These are phyloP conservation scores for Stephanodiscus triporus DNA, from an alignment of 108 stramenopile species.

Conservation along the genomic window DNA sequence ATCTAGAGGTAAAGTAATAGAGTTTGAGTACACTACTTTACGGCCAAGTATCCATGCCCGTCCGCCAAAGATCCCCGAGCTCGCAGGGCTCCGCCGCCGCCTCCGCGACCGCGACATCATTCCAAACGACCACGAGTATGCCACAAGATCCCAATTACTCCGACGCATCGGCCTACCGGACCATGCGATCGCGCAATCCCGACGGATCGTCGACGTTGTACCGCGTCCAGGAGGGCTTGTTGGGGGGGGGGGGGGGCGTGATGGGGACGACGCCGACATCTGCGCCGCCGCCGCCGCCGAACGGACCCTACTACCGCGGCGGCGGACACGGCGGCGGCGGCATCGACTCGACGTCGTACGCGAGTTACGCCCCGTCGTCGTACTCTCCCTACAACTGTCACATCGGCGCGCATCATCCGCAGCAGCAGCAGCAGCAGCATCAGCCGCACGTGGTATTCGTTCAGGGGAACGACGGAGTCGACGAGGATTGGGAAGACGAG, in stretches of 20 bases:
- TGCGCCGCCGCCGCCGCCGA: not conserved
- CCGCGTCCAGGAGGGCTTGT: not conserved
- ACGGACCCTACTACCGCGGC: not conserved
- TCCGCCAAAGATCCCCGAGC: slow-evolving; percentile 3
- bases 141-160: not conserved
- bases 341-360: not conserved
- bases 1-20: too few relatives aligned
- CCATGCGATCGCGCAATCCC: slow-evolving; percentile 7
- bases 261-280: not conserved
- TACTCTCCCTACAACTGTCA: not conserved
- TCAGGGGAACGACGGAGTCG: not conserved
- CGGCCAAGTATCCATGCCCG: too few relatives aligned
- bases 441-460: not conserved
- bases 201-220: slow-evolving; percentile 12
- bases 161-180: slow-evolving; percentile 1
- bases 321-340: not conserved
- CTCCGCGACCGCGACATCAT: too few relatives aligned
- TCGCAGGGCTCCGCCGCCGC: not conserved
- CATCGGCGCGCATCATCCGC: not conserved
- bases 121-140: not conserved
- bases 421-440: slow-evolving; percentile 1
- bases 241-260: not conserved
- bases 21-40: too few relatives aligned
- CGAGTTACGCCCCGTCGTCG: not conserved
- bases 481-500: not conserved